A percentile compares a stretch with the other conserved stretches of the same genome.
Evolutionary conservation across 1,139 yeast genomes (phyloP).

Genomic region (Arxiozyma slooffiae): DNA sequence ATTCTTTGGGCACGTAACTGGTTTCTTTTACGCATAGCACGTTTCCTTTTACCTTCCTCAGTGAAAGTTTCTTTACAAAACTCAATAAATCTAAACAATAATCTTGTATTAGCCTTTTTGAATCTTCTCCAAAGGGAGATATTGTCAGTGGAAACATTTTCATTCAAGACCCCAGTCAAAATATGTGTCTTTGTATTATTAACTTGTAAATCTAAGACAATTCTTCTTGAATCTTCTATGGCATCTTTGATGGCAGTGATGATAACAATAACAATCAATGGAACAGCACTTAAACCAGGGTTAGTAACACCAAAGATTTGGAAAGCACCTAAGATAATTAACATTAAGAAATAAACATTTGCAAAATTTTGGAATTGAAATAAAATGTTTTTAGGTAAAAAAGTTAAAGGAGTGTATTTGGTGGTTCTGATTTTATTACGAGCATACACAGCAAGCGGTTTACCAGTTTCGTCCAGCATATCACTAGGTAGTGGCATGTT

Average conservation of each 20-base stretch:
- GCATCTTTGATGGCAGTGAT: slow-evolving; percentile 91
- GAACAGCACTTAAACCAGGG: slow-evolving; percentile 88
- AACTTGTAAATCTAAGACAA: slow-evolving; percentile 68
- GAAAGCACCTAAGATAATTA: slow-evolving; percentile 79
- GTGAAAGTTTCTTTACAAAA: slow-evolving; percentile 32
- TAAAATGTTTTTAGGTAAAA: slow-evolving; percentile 72
- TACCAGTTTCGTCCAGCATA: slow-evolving; percentile 50
- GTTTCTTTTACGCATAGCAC: slow-evolving; percentile 20
- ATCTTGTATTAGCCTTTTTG: slow-evolving; percentile 42
- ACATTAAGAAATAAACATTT: slow-evolving; percentile 70
- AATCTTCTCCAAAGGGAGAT: slow-evolving; percentile 52
- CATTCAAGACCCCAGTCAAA: slow-evolving; percentile 58
- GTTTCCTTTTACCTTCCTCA: slow-evolving; percentile 32
- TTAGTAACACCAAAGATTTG: slow-evolving; percentile 83
- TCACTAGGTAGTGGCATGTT: slow-evolving; percentile 62
- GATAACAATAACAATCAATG: slow-evolving; percentile 80
- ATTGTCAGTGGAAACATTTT: slow-evolving; percentile 59
- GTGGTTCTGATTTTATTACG: slow-evolving; percentile 93
- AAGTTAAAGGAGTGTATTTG: slow-evolving; percentile 82
- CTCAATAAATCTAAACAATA: slow-evolving; percentile 24
- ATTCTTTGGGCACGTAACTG: slow-evolving; percentile 10
- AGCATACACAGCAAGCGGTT: slow-evolving; percentile 51
- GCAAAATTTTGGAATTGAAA: slow-evolving; percentile 85
- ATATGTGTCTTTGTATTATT: slow-evolving; percentile 81
- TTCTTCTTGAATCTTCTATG: slow-evolving; percentile 83